Conservation (phyloP, 805 yeast species). For the Teunomyces pallodes region DNA sequence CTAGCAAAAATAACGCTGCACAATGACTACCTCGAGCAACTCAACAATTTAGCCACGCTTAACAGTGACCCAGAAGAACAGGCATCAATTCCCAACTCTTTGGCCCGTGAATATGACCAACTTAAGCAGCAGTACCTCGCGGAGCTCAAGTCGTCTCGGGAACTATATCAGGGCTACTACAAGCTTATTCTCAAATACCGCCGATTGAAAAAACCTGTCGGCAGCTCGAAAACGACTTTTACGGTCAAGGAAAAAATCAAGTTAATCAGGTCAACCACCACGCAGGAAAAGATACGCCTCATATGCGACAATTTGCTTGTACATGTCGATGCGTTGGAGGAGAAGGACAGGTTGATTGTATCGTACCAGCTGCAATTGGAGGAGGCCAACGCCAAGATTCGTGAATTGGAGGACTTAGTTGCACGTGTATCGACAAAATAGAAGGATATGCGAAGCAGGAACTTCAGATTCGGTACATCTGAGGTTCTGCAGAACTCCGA, state of each 20-base stretch:
- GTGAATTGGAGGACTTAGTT: constrained; percentile 14
- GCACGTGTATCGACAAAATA: not conserved
- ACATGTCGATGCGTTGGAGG: constrained; percentile 13
- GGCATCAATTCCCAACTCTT: constrained; percentile 7
- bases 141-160: constrained; percentile 26
- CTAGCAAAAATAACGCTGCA: constrained; percentile 11
- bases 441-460: not conserved
- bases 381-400: constrained; percentile 17
- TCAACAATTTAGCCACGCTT: constrained; percentile 20
- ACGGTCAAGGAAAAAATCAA: constrained; percentile 16
- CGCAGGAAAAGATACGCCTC: constrained; percentile 16
- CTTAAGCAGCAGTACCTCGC: constrained; percentile 25
- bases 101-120: constrained; percentile 15
- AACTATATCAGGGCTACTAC: constrained; percentile 30
- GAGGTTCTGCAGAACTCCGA: not conserved
- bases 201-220: constrained; percentile 8
- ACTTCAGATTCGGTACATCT: not conserved
- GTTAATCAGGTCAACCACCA: constrained; percentile 20
- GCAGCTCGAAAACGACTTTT: constrained; percentile 1
- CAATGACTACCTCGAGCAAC: constrained; percentile 18
- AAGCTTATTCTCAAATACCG: constrained; percentile 28
- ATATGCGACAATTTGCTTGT: constrained; percentile 21
- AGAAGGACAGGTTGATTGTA: constrained; percentile 7
- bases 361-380: constrained; percentile 25
- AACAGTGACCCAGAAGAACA: constrained; percentile 10